Percentiles rank a stretch among this genome's conserved stretches.
These are phyloP conservation scores for Saprolegnia diclina DNA, from an alignment of 352 stramenopile species.

Conservation along the genomic window DNA sequence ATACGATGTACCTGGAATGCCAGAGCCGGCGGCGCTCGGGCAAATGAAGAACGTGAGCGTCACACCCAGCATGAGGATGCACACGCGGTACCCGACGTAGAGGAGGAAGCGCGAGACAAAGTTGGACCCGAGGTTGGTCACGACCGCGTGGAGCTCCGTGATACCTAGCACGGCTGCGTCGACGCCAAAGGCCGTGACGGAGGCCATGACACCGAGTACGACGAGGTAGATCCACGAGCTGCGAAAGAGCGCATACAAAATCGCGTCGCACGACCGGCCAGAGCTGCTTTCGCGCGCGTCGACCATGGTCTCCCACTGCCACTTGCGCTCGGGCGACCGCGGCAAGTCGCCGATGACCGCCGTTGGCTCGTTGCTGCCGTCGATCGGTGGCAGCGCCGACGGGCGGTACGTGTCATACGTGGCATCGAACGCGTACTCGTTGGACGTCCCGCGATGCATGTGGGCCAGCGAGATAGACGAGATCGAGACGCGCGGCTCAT, in stretches of 20 bases:
- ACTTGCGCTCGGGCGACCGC: conserved; percentile 15
- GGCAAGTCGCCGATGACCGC: neutral
- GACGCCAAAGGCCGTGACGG: conserved; percentile 57
- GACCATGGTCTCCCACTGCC: conserved; percentile 19
- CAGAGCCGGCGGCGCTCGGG: conserved; percentile 55
- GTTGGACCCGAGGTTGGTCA: conserved; percentile 40
- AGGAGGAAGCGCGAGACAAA: conserved; percentile 59
- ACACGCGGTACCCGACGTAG: conserved; percentile 52
- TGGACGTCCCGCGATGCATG: conserved; percentile 14
- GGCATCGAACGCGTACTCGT: conserved; percentile 26
- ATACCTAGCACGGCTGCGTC: conserved; percentile 54
- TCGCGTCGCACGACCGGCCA: conserved; percentile 3
- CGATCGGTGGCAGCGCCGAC: neutral
- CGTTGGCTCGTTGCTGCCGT: neutral
- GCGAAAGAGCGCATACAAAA: conserved; percentile 40
- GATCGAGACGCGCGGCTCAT: neutral
- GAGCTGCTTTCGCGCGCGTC: neutral
- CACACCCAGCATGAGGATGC: conserved; percentile 57
- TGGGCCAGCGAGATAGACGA: neutral
- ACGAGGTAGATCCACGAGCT: conserved; percentile 75
- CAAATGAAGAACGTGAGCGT: conserved; percentile 53
- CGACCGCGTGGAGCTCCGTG: conserved; percentile 34
- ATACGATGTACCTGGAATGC: conserved; percentile 39
- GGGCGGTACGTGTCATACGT: conserved; percentile 23
- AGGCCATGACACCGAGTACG: conserved; percentile 48